Percentiles rank a stretch among this genome's conserved stretches.
Conservation (phyloP, 768 basidiomycete species). For the Leucocoprinus leucothites region DNA sequence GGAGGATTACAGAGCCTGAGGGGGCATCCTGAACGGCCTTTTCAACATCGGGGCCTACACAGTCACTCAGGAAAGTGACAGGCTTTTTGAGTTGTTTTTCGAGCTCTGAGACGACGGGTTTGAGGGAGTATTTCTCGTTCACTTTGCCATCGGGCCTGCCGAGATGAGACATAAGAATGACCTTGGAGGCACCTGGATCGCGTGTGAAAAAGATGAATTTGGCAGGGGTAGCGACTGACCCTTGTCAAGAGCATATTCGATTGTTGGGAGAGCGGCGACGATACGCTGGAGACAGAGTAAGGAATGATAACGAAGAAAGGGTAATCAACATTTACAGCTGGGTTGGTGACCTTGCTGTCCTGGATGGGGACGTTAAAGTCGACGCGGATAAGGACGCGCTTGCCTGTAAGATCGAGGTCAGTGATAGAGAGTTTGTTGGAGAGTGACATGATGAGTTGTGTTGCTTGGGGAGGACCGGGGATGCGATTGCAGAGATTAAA, state of each 20-base stretch:
- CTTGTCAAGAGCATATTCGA: conserved; percentile 87
- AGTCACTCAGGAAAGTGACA: conserved; percentile 82
- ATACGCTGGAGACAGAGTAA: conserved; percentile 65
- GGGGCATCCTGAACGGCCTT: conserved; percentile 65
- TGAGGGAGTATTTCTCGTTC: conserved; percentile 86
- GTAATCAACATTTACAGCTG: conserved; percentile 63
- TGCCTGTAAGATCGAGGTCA: conserved; percentile 83
- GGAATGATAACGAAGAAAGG: conserved; percentile 14
- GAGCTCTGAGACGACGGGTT: conserved; percentile 80
- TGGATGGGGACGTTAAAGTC: conserved; percentile 96
- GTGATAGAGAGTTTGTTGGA: conserved; percentile 92
- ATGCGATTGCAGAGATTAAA: conserved; percentile 13
- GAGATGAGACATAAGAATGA: conserved; percentile 97
- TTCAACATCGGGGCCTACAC: conserved; percentile 85
- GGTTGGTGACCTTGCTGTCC: conserved; percentile 92
- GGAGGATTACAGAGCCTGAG: conserved; percentile 73
- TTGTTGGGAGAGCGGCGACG: conserved; percentile 93
- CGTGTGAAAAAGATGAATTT: background rate
- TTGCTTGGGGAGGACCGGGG: conserved; percentile 15
- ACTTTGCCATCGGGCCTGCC: conserved; percentile 95
- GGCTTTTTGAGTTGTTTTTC: conserved; percentile 66
- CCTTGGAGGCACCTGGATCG: conserved; percentile 66
- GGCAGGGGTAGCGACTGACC: conserved; percentile 37
- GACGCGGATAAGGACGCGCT: conserved; percentile 90
- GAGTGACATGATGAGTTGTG: conserved; percentile 70